Conservation (phyloP, 148 eudicot genomes). For the Rhododendron griersonianum region DNA sequence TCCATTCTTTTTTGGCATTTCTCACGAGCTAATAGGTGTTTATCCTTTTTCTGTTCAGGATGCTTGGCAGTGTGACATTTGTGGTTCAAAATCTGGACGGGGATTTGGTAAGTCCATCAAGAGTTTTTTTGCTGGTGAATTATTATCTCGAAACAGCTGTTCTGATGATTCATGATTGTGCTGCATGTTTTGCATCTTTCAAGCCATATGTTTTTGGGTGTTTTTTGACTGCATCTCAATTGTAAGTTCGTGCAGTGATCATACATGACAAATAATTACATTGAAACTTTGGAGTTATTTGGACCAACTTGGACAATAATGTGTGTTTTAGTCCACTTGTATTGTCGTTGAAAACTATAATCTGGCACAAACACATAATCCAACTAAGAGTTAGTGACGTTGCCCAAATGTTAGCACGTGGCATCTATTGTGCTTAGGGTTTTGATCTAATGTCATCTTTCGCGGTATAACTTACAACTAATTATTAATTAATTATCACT, state of each 20-base stretch:
- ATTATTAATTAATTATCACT: not conserved
- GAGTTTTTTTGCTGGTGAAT: not conserved
- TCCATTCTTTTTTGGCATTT: not conserved
- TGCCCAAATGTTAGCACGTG: not conserved
- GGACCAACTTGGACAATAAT: not conserved
- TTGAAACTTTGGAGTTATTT: not conserved
- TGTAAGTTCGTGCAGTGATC: not conserved
- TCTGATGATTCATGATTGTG: not conserved
- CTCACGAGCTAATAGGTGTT: constrained; percentile 11
- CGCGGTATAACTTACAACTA: not conserved
- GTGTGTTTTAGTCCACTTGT: not conserved
- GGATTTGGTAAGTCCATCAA: constrained; percentile 73
- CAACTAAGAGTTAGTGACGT: not conserved
- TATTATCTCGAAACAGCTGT: not conserved
- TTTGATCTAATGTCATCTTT: not conserved
- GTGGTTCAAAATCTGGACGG: constrained; percentile 92
- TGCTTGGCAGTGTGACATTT: constrained; percentile 98
- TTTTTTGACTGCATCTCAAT: not conserved
- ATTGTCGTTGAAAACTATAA: not conserved
- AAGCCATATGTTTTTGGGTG: not conserved
- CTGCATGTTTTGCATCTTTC: not conserved
- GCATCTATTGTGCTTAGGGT: not conserved
- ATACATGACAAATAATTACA: not conserved
- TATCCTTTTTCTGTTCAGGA: constrained; percentile 41
- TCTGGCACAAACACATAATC: not conserved